Base-by-base conservation (phyloP, 352 stramenopile species). In the Blastocystis sp. region DNA sequence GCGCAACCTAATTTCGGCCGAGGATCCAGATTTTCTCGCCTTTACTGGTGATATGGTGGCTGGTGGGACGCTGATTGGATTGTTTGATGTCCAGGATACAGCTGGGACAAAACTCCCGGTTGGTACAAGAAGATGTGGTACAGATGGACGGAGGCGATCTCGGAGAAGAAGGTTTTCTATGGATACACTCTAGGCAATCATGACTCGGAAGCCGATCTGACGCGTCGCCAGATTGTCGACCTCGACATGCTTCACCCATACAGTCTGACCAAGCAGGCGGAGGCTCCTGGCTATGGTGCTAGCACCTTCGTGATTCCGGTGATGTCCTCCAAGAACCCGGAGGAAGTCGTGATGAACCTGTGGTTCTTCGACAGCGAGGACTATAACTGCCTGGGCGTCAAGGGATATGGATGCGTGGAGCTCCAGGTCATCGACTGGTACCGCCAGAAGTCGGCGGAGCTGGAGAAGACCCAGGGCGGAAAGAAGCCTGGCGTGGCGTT, bases 1-100 rank as follows among this genome's bases (percentile, higher is more conserved):
- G 75, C 32, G 24, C 21, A 69, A 57, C 7, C 16, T 85, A 11
- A 38, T 85, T 29, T 32, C 29, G 29, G 36, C 42, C 18, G 75
- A 85, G 54, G 29, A 72, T 54, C 75, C 75, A 4, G 75, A 85
- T 40, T 85, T 85, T 29, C 34, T 85, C 18, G 75, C 75, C 16
- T 85, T 85, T 29, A 85, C 75, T 2, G 75, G 75, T 29, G 75
- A 85, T 67, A 85, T 85, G 75, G 75, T 85, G 11, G 51, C 75
- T 21, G 75, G 75, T 85, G 4, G 1, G 18, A 14, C 27, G 4
- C 29, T 71, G 14, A 3, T 11, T 63, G 42, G 16, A 24, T 24
- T 61, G 21, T 6, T 9, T 84, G 21, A 71, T 40, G 16, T 53
- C 8, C 36, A 85, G 75, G 75, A 42, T 85, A 85, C 38, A 61